Base-by-base conservation (phyloP, 2,329 filamentous ascomycete genomes). In the Sporothrix schenckii region DNA sequence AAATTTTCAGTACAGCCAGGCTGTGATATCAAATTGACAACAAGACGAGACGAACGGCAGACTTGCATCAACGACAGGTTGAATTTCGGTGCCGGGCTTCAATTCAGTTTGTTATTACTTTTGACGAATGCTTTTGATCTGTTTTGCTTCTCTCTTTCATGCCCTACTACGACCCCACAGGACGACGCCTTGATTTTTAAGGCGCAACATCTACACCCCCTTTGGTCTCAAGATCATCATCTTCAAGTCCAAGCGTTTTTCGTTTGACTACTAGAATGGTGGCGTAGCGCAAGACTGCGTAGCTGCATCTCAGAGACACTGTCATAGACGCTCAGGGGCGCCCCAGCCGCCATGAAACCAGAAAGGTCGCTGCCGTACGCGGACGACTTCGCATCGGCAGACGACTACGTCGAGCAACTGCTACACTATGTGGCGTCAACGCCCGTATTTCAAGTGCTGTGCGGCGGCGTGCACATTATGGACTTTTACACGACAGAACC, bases 401-500 rank as follows among this genome's bases (percentile, higher is more conserved):
- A 97, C 63, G 86, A 89, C 68, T 99, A 97, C 79, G 86, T 97
- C 65, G 84, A 92, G 34, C 89, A 89, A 21, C 86, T 98, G 14
- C 84, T 98, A 34, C 78, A 88, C 24, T 97, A 98, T 76, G 87
- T 89, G 1, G 89, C 89, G 6, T 89, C 88, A 2, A 92, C 91
- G 60, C 87, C 90, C 69, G 84, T 93, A 1, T 93, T 97, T 75
- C 91, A 92, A 74, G 92, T 92, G 34, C 85, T 99, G n/a, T 97
- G 93, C 77, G 95, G 95, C 69, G 94, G 94, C n/a, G 92, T 98
- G 0, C 95, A 99, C 78, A 94, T 99, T 73, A 85, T 98, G 70
- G 95, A 99, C 79, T 98, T 99, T 80, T 93, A 97, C 81, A 97
- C 93, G 2, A 88, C 88, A 54, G 88, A 93, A 63, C 92, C 93